phyloP scores from a whole-genome alignment of 495 filamentous ascomycete species.

The Aspergillus affinis region DNA sequence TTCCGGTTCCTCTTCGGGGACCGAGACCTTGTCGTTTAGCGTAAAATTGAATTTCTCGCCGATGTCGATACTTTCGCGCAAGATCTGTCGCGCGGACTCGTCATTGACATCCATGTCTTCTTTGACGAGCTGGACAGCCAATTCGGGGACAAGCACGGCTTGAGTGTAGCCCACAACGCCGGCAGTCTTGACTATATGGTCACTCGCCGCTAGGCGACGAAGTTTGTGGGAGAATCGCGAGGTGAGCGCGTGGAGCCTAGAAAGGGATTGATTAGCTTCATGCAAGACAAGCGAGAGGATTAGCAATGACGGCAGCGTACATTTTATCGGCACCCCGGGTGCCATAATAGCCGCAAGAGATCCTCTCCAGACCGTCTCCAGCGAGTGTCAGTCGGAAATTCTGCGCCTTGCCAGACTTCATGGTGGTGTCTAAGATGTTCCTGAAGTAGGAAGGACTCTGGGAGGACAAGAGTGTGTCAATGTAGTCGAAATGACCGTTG shows the following conservation, averaged over 20 bases:
- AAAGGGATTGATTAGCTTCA: slow-evolving; percentile 3
- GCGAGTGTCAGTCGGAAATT: slow-evolving; percentile 53
- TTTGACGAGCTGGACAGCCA: slow-evolving; percentile 72
- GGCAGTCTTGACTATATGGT: slow-evolving; percentile 66
- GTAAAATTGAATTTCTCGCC: slow-evolving; percentile 74
- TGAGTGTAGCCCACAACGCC: slow-evolving; percentile 79
- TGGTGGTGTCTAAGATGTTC: slow-evolving; percentile 54
- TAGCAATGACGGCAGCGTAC: slow-evolving; percentile 33
- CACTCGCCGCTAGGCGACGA: slow-evolving; percentile 60
- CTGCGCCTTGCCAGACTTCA: slow-evolving; percentile 61
- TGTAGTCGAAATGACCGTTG: slow-evolving; percentile 46
- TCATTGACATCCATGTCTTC: slow-evolving; percentile 78
- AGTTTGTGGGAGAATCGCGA: slow-evolving; percentile 59
- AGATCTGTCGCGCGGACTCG: slow-evolving; percentile 62
- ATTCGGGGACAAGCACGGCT: slow-evolving; percentile 81
- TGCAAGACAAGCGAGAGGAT: not conserved
- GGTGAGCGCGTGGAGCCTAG: slow-evolving; percentile 64
- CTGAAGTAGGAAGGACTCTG: slow-evolving; percentile 59
- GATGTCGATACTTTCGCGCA: slow-evolving; percentile 73
- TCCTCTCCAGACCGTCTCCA: slow-evolving; percentile 38
- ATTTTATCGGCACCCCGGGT: slow-evolving; percentile 68
- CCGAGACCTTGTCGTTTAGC: slow-evolving; percentile 56
- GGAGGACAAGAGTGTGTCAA: slow-evolving; percentile 61
- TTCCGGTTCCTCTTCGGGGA: slow-evolving; percentile 28
- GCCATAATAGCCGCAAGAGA: slow-evolving; percentile 84